These are phyloP conservation scores for Aspergillus oerlinghausenensis DNA, from an alignment of 2,329 filamentous ascomycete species.

Conservation along the genomic window DNA sequence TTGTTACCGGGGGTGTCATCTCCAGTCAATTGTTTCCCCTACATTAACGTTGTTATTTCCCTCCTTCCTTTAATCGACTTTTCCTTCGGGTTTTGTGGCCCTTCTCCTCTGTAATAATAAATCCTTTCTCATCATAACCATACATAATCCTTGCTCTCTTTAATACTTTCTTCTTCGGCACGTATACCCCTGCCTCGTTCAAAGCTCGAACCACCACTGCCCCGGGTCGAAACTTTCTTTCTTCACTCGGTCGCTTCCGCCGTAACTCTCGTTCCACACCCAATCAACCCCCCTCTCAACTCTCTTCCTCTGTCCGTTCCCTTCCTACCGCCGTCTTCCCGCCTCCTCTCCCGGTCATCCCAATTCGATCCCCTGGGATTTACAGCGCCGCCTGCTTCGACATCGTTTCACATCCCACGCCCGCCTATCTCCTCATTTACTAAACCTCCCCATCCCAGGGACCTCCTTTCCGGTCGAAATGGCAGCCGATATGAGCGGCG, in stretches of 20 bases:
- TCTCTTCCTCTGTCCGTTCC: conserved; percentile 1
- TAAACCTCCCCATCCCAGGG: conserved; percentile 19
- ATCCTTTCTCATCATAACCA: not conserved
- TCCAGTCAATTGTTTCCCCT: not conserved
- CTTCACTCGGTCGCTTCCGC: conserved; percentile 26
- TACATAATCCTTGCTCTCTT: conserved; percentile 1
- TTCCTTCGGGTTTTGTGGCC: not conserved
- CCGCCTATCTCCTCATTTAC: conserved; percentile 16
- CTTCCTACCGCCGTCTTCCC: conserved; percentile 8
- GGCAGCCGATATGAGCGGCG: conserved; percentile 47
- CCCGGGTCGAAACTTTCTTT: conserved; percentile 18
- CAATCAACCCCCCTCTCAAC: conserved; percentile 14
- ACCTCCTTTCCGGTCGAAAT: conserved; percentile 30
- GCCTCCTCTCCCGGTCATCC: conserved; percentile 6
- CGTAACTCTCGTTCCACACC: conserved; percentile 21
- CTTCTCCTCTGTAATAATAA: not conserved
- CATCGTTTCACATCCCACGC: conserved; percentile 8
- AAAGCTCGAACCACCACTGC: conserved; percentile 13
- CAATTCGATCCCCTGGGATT: conserved; percentile 15
- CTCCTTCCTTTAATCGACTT: not conserved
- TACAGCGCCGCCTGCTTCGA: conserved; percentile 34
- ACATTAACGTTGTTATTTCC: not conserved
- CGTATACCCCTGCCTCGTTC: conserved; percentile 10
- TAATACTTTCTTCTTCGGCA: not conserved
- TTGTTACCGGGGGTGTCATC: not conserved